Evolutionary conservation across 768 basidiomycete genomes (phyloP).

Genomic region (Rhizopogon vulgaris): DNA sequence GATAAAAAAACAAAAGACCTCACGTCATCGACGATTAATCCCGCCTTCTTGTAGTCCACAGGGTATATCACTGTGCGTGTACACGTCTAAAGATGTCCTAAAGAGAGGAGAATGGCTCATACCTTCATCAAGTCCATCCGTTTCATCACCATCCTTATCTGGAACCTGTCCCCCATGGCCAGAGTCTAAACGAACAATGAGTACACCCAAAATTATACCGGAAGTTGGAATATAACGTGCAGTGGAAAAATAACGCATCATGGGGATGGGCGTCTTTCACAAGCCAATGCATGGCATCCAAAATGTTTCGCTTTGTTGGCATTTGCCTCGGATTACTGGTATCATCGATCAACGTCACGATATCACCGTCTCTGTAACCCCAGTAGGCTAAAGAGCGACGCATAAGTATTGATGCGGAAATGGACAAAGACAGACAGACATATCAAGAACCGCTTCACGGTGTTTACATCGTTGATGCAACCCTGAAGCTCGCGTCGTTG

Average conservation of each 20-base stretch:
- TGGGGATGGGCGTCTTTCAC: constrained; percentile 61
- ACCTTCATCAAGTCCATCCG: constrained; percentile 79
- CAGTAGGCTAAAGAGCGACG: constrained; percentile 28
- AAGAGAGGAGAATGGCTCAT: neutral
- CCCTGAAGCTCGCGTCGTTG: constrained; percentile 59
- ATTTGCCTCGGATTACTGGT: constrained; percentile 34
- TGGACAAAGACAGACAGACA: constrained; percentile 29
- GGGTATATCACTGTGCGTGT: constrained; percentile 75
- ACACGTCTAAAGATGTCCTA: neutral
- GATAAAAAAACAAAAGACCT: constrained; percentile 16
- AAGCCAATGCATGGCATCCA: constrained; percentile 60
- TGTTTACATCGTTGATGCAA: constrained; percentile 77
- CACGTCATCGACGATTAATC: constrained; percentile 78
- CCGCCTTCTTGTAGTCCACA: constrained; percentile 69
- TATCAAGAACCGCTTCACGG: constrained; percentile 62
- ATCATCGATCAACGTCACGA: constrained; percentile 52
- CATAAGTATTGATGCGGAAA: neutral
- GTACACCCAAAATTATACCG: neutral
- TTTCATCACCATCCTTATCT: constrained; percentile 74
- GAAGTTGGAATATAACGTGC: constrained; percentile 20
- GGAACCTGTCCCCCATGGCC: constrained; percentile 92
- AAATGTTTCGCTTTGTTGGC: constrained; percentile 50
- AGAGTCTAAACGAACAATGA: constrained; percentile 49
- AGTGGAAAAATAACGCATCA: constrained; percentile 78
- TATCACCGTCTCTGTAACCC: constrained; percentile 46